These are phyloP conservation scores for Viola odorata DNA, from an alignment of 345 rosid species.

Conservation along the genomic window DNA sequence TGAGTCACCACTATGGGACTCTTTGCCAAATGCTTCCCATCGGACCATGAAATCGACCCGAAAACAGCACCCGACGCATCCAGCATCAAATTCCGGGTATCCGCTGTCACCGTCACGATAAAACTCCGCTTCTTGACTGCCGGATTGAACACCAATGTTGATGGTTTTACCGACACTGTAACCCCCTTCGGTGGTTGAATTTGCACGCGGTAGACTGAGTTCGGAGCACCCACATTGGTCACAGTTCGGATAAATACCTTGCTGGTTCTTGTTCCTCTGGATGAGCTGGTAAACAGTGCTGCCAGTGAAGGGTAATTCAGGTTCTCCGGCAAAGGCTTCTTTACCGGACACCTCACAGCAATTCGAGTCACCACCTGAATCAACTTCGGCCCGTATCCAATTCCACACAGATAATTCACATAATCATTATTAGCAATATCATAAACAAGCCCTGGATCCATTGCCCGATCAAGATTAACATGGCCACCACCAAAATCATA, in stretches of 20 bases:
- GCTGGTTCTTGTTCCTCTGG: slow-evolving; percentile 27
- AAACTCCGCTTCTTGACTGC: slow-evolving; percentile 52
- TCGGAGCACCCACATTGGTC: slow-evolving; percentile 59
- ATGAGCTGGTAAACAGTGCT: slow-evolving; percentile 47
- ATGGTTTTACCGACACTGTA: slow-evolving; percentile 51
- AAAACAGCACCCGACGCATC: slow-evolving; percentile 60
- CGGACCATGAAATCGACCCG: slow-evolving; percentile 74
- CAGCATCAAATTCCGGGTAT: slow-evolving; percentile 42
- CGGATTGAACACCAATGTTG: slow-evolving; percentile 38
- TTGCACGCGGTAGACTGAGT: slow-evolving; percentile 36
- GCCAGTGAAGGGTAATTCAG: slow-evolving; percentile 76
- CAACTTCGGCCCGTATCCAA: slow-evolving; percentile 55
- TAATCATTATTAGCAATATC: slow-evolving; percentile 60
- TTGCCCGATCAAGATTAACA: slow-evolving; percentile 57
- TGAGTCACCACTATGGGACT: slow-evolving; percentile 72
- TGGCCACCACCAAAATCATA: slow-evolving; percentile 71
- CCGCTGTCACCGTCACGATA: slow-evolving; percentile 46
- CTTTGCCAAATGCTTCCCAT: slow-evolving; percentile 66
- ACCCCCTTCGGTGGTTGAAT: slow-evolving; percentile 59
- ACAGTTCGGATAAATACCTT: slow-evolving; percentile 50
- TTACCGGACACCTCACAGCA: slow-evolving; percentile 46
- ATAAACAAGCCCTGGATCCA: slow-evolving; percentile 78
- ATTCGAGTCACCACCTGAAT: slow-evolving; percentile 67
- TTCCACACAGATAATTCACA: slow-evolving; percentile 58
- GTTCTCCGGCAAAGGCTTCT: slow-evolving; percentile 56